phyloP scores from a whole-genome alignment of 2,329 filamentous ascomycete genomes.

The Curvularia sp. region DNA sequence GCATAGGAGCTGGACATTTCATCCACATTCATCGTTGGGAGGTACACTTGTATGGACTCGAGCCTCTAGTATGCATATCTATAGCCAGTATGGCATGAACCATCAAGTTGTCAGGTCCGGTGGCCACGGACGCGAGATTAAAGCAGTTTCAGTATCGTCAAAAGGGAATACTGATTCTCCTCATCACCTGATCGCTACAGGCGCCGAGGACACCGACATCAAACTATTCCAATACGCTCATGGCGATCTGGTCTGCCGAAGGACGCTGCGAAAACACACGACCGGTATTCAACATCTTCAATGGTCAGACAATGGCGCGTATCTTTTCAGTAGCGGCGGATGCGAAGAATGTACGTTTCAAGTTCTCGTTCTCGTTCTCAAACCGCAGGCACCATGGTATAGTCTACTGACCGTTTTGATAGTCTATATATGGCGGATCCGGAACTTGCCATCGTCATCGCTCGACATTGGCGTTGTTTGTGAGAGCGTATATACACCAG shows the following conservation, averaged over 20 bases:
- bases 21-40: slow-evolving; percentile 35
- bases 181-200: slow-evolving; percentile 65
- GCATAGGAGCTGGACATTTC: slow-evolving; percentile 76
- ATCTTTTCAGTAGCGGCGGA: slow-evolving; percentile 85
- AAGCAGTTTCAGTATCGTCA: slow-evolving; percentile 61
- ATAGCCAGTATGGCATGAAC: slow-evolving; percentile 48
- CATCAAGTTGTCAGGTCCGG: slow-evolving; percentile 67
- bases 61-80: slow-evolving; percentile 62
- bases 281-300: slow-evolving; percentile 82
- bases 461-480: slow-evolving; percentile 62
- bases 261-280: slow-evolving; percentile 76
- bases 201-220: slow-evolving; percentile 75
- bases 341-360: slow-evolving; percentile 68
- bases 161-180: slow-evolving; percentile 8
- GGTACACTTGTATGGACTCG: slow-evolving; percentile 77
- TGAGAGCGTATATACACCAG: slow-evolving; percentile 58
- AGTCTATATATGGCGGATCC: slow-evolving; percentile 81
- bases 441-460: slow-evolving; percentile 55
- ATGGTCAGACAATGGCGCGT: slow-evolving; percentile 71
- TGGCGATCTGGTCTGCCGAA: slow-evolving; percentile 57
- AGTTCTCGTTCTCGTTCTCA: neutral
- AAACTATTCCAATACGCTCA: slow-evolving; percentile 68
- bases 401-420: neutral
- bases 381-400: neutral
- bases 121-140: slow-evolving; percentile 87